These are phyloP conservation scores for Aphanocladium album DNA, from an alignment of 2,329 filamentous ascomycete species.

Conservation along the genomic window DNA sequence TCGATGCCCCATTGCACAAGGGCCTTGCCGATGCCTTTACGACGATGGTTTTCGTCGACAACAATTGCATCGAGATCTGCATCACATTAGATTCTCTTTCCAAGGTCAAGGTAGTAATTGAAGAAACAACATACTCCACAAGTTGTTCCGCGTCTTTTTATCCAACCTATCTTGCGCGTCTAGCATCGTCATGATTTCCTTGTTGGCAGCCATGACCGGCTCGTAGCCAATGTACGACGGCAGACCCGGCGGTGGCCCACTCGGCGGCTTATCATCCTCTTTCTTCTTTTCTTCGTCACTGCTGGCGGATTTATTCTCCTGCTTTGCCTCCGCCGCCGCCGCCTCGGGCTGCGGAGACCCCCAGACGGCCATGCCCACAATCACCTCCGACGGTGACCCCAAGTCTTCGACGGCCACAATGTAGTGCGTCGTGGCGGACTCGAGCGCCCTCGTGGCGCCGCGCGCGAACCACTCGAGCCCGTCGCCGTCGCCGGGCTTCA, in stretches of 20 bases:
- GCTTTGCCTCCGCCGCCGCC: no score
- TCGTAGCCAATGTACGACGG: constrained; percentile 4
- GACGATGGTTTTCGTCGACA: constrained; percentile 13
- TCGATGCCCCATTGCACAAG: constrained; percentile 9
- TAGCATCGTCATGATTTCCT: neutral
- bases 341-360: neutral
- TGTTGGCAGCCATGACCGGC: neutral
- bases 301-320: neutral
- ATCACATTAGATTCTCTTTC: neutral
- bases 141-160: neutral
- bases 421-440: neutral
- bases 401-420: neutral
- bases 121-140: neutral
- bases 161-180: constrained; percentile 8
- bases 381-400: neutral
- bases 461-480: neutral
- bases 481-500: neutral
- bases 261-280: neutral
- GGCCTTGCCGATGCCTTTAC: constrained; percentile 5
- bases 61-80: constrained; percentile 15
- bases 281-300: neutral
- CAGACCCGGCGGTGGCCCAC: neutral
- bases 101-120: neutral
- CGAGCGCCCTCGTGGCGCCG: neutral
- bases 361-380: constrained; percentile 6